Percentiles rank a stretch among this genome's conserved stretches.
These are phyloP conservation scores for Trichoderma sp. DNA, from an alignment of 2,329 filamentous ascomycete genomes.

Conservation along the genomic window DNA sequence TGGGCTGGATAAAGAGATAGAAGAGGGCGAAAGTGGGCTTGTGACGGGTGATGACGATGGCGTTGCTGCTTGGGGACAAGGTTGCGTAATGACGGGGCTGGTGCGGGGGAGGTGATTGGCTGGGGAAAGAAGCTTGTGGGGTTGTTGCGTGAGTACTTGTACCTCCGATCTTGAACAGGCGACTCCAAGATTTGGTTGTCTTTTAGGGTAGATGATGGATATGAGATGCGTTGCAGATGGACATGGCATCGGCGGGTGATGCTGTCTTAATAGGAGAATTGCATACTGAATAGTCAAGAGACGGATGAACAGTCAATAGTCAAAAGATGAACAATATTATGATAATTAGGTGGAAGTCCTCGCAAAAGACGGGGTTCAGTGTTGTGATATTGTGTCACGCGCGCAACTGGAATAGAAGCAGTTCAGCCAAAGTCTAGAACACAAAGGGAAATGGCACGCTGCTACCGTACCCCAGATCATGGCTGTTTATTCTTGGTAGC, in stretches of 20 bases:
- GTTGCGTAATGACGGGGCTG: slow-evolving; percentile 28
- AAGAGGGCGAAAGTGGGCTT: slow-evolving; percentile 20
- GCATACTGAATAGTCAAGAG: background rate
- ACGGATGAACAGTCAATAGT: background rate
- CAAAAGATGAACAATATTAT: too few relatives aligned
- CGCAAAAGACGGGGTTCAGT: background rate
- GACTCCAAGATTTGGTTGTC: background rate
- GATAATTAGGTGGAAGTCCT: too few relatives aligned
- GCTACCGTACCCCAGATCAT: slow-evolving; percentile 8
- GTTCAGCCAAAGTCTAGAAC: background rate
- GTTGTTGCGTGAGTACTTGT: background rate
- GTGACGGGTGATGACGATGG: slow-evolving; percentile 26
- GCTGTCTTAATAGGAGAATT: background rate
- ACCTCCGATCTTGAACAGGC: background rate
- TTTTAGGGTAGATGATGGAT: background rate
- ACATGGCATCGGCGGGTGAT: background rate
- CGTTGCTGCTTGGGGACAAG: slow-evolving; percentile 17
- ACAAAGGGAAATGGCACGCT: background rate
- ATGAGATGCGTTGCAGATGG: background rate
- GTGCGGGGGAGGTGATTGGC: background rate
- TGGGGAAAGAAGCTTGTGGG: background rate
- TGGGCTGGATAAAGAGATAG: slow-evolving; percentile 8
- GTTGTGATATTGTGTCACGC: slow-evolving; percentile 1
- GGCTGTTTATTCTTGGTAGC: too few relatives aligned
- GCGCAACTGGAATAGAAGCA: background rate